Conservation (phyloP, 202 grass and related monocot genomes). For the Panicum virgatum region DNA sequence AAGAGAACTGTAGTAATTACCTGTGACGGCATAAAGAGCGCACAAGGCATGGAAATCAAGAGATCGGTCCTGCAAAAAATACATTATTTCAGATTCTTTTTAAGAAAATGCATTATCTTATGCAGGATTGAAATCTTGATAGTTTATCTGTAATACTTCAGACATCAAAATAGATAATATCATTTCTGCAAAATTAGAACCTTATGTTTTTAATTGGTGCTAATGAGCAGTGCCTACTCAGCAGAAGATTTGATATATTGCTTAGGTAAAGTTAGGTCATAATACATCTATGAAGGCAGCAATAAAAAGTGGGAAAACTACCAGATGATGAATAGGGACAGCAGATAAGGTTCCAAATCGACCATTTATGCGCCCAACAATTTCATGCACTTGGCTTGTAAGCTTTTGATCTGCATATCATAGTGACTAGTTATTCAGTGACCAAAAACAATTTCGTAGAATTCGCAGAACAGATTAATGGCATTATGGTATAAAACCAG, state of each 20-base stretch:
- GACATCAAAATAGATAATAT: neutral
- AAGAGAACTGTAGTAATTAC: conserved; percentile 45
- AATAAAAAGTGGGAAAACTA: conserved; percentile 39
- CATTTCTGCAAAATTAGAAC: neutral
- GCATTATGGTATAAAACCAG: neutral
- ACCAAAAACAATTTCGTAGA: neutral
- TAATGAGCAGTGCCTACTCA: neutral
- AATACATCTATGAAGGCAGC: neutral
- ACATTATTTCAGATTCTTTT: conserved; percentile 32
- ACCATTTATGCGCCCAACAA: conserved; percentile 98
- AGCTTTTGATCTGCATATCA: conserved; percentile 91
- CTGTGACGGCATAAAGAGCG: conserved; percentile 94
- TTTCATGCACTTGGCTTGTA: conserved; percentile 98
- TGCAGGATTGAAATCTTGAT: neutral
- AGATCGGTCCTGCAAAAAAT: conserved; percentile 84
- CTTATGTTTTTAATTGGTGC: neutral
- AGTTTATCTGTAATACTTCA: neutral
- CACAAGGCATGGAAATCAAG: conserved; percentile 95
- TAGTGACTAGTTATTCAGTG: conserved; percentile 21
- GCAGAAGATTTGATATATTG: neutral
- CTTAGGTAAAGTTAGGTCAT: neutral
- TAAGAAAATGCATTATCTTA: conserved; percentile 5
- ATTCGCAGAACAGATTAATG: neutral
- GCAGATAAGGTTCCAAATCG: conserved; percentile 97
- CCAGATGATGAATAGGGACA: conserved; percentile 99